Evolutionary conservation across 768 basidiomycete species (phyloP), one percentile per base, ranked within the genome.

Genomic region (Boletus vermiculosoides): DNA sequence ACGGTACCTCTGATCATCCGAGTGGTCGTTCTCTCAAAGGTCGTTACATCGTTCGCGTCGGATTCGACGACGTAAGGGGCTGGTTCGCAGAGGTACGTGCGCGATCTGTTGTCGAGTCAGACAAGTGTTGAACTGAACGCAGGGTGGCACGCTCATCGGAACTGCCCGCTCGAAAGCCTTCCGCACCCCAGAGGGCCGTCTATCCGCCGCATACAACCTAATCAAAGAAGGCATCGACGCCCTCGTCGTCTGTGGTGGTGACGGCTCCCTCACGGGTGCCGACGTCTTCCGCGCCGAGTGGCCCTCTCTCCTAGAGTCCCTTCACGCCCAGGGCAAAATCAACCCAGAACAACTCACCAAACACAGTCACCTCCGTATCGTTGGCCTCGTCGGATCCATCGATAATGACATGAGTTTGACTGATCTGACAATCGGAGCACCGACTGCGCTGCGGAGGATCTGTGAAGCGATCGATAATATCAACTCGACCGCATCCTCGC

Each of bases 351-450:
- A 97, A 66, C 79, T 81, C 34, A 69, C 79, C n/a, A 75, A 76
- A 15, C 88, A 94, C 65, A 78, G 84, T 23, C 91, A 98, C 66
- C 87, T 99, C 61, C 90, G 84, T 72, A 97, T 99, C 63, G 96
- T 96, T 59, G 97, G 97, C n/a, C 85, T 99, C 41, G 97, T 98
- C 57, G 97, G 97, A 36, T 96, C 94, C 5, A 98, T 99, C 69
- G 97, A 99, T 75, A 99, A 99, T 67, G 97, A 98, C 71, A 98
- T 99, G 95, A 90, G 91, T 16, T 81, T 96, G 83, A 98, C 97
- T 20, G 94, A 98, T 73, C 73, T 97, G 67, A 99, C 97, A 8
- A 98, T 98, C 67, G 97, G 96, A 47, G 96, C 94, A 1, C 86
- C 92, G 1, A 99, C 96, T 2, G 96, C 96, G 20, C 77, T 99